Evolutionary conservation across 2,329 filamentous ascomycete species (phyloP), one percentile per base, ranked within the genome.

Genomic region (Helotiales sp.): DNA sequence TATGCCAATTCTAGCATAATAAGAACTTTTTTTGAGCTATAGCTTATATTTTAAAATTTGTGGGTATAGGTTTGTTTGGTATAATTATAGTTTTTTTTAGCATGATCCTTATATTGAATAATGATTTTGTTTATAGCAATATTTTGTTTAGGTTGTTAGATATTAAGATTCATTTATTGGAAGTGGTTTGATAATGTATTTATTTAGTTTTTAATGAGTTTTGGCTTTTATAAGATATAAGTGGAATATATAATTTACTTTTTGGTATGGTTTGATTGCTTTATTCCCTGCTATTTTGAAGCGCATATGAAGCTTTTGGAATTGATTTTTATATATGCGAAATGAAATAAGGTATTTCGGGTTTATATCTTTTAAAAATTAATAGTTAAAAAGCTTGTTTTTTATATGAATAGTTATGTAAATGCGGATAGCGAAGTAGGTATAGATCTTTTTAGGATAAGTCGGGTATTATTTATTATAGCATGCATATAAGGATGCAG

Each of bases 351-450:
- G 22, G 45, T 49, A n/a, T 7, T 20, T 20, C 22, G 17, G 45
- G 8, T 20, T 22, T 6, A 20, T 49, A 20, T 49, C 45, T n/a
- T 49, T 49, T 20, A 24, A 20, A 20, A 7, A 20, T n/a, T 6
- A 65, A 22, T 20, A 65, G 45, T 50, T 20, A 22, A 40, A 59
- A 11, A 64, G 60, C 63, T 64, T 30, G 24, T 64, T 64, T 59
- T 64, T 7, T 20, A 59, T 40, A 37, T 64, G n/a, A 20, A 59
- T 17, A 3, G 26, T 64, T 28, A 64, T 64, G 52, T 64, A 64
- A 13, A 64, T 52, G 6, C 63, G 22, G n/a, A 64, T 64, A 6
- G 54, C 54, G 17, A 64, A 59, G 63, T 64, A 64, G 54, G 43
- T 37, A 37, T 64, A 64, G 15, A 64, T 59, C 54, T 64, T 54